These are phyloP conservation scores for Hymenoscyphus occultus DNA, from an alignment of 2,329 filamentous ascomycete species.

Conservation along the genomic window DNA sequence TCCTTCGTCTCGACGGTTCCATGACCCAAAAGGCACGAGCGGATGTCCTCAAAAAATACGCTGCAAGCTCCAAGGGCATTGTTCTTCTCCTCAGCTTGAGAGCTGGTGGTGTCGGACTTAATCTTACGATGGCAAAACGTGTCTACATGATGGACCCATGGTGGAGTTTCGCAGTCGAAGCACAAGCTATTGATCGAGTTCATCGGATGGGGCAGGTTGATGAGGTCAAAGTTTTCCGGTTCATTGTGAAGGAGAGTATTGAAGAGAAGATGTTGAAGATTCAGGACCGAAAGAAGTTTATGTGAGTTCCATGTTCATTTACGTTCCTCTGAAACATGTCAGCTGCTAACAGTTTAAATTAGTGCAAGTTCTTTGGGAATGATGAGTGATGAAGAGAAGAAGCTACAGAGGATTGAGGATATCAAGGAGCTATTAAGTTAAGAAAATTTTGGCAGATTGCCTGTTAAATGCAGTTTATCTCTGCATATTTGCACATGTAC, in stretches of 20 bases:
- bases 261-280: constrained; percentile 93
- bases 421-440: constrained; percentile 74
- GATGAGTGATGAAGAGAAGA: constrained; percentile 93
- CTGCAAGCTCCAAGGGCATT: constrained; percentile 56
- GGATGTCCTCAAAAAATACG: constrained; percentile 73
- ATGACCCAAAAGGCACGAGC: constrained; percentile 85
- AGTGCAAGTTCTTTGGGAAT: constrained; percentile 93
- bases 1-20: constrained; percentile 85
- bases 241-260: constrained; percentile 86
- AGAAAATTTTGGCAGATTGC: not conserved
- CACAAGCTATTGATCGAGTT: constrained; percentile 95
- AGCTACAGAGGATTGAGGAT: constrained; percentile 84
- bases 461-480: not conserved
- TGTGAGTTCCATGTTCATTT: constrained; percentile 56
- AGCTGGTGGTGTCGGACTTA: constrained; percentile 90
- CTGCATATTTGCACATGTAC: not conserved
- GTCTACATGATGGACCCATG: constrained; percentile 99
- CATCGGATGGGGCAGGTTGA: constrained; percentile 93
- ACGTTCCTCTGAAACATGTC: constrained; percentile 8
- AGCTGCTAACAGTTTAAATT: constrained; percentile 26
- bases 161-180: constrained; percentile 98
- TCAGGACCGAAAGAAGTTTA: constrained; percentile 94
- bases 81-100: constrained; percentile 81
- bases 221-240: constrained; percentile 81
- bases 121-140: constrained; percentile 80